A percentile compares a stretch with the other conserved stretches of the same genome.
These are phyloP conservation scores for Withania somnifera DNA, from an alignment of 305 asterid species.

Conservation along the genomic window DNA sequence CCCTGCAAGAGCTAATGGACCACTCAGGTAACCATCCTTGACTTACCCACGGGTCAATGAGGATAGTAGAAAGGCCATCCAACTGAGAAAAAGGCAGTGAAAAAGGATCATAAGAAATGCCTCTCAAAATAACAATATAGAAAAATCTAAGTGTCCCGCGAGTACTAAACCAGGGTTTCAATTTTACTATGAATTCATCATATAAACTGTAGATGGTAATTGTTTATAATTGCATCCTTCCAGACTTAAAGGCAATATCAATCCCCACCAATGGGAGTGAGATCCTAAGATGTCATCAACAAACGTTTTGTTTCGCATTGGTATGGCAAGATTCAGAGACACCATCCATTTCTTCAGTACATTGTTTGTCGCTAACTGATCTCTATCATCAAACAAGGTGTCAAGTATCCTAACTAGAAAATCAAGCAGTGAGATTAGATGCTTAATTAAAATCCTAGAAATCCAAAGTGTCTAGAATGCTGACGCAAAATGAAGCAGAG, in stretches of 20 bases:
- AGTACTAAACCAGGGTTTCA: not conserved
- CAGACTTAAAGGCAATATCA: not conserved
- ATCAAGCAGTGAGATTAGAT: not conserved
- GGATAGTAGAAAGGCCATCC: not conserved
- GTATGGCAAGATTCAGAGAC: not conserved
- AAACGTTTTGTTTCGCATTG: not conserved
- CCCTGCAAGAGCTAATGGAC: not conserved
- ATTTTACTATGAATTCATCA: not conserved
- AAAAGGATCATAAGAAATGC: not conserved
- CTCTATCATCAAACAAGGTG: not conserved
- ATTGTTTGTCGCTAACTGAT: not conserved
- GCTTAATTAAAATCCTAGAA: not conserved
- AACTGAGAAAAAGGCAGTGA: not conserved
- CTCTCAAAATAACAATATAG: not conserved
- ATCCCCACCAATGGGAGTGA: not conserved
- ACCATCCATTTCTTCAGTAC: not conserved
- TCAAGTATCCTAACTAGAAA: not conserved
- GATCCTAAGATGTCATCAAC: not conserved
- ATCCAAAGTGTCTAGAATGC: not conserved
- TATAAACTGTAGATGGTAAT: not conserved
- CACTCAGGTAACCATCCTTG: not conserved
- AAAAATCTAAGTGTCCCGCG: not conserved
- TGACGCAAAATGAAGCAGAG: not conserved
- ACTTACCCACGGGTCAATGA: not conserved
- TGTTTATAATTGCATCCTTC: not conserved